Conservation (phyloP, 257 asterid genomes). For the Cruciata laevipes region DNA sequence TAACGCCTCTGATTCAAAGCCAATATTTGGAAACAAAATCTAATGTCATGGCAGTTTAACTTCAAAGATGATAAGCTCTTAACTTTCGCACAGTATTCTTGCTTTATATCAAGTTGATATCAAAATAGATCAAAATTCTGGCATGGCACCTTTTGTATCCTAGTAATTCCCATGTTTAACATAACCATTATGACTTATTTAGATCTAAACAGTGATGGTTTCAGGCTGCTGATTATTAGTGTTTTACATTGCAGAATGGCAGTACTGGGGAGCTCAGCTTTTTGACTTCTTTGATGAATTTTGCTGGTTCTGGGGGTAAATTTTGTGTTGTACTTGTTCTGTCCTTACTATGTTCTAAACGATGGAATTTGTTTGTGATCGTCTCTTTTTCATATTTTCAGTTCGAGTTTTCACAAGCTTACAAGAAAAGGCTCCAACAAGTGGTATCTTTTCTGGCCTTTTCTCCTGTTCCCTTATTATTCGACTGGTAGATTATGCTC, state of each 20-base stretch:
- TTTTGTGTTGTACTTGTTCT: conserved; percentile 10
- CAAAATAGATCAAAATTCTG: not conserved
- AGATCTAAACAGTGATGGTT: not conserved
- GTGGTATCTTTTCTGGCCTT: conserved; percentile 47
- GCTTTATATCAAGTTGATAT: not conserved
- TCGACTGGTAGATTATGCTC: not conserved
- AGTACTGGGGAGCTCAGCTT: conserved; percentile 97
- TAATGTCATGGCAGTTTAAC: not conserved
- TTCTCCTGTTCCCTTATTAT: not conserved
- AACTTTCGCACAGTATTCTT: conserved; percentile 2
- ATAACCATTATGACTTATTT: not conserved
- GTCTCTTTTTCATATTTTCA: conserved; percentile 31
- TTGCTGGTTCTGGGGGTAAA: conserved; percentile 84
- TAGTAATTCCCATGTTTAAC: not conserved
- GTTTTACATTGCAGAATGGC: conserved; percentile 54
- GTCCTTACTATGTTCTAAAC: not conserved
- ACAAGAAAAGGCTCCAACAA: conserved; percentile 87
- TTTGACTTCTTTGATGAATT: conserved; percentile 83
- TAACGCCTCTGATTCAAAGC: not conserved
- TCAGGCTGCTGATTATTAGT: conserved; percentile 15
- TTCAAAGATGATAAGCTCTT: not conserved
- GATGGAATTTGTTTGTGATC: conserved; percentile 5
- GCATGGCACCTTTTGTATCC: not conserved
- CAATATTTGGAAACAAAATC: not conserved
- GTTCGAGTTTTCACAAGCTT: conserved; percentile 92